Conservation (phyloP, 2,329 filamentous ascomycete species). For the Fusarium torreyae region DNA sequence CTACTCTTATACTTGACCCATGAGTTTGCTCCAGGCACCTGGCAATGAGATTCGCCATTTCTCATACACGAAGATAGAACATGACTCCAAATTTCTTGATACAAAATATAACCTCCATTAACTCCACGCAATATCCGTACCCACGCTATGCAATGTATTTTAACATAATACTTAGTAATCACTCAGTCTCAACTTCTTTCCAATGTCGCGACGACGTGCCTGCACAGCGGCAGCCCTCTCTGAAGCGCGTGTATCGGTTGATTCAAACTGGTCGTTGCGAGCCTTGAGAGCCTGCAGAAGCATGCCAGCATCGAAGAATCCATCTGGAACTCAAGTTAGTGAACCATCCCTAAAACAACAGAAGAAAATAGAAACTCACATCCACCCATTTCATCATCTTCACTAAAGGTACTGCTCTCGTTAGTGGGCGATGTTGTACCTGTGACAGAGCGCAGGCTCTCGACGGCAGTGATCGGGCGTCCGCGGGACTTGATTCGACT, state of each 20-base stretch:
- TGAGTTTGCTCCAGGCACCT: constrained; percentile 2
- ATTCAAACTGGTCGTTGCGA: constrained; percentile 69
- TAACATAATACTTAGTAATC: constrained; percentile 70
- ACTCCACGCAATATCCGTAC: constrained; percentile 37
- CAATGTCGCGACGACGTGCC: constrained; percentile 76
- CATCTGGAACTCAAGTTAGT: constrained; percentile 73
- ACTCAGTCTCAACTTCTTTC: constrained; percentile 79
- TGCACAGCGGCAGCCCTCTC: constrained; percentile 74
- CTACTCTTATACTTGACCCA: neutral
- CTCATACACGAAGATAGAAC: neutral
- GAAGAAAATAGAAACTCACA: constrained; percentile 74
- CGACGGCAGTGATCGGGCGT: constrained; percentile 75
- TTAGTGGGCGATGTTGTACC: constrained; percentile 74
- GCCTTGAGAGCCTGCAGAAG: constrained; percentile 88
- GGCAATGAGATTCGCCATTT: constrained; percentile 2
- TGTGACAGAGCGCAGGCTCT: constrained; percentile 58
- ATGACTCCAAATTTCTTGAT: constrained; percentile 10
- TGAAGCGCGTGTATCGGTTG: constrained; percentile 67
- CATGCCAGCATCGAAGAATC: constrained; percentile 98
- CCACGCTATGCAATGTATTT: constrained; percentile 29
- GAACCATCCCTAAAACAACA: constrained; percentile 1
- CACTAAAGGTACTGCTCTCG: constrained; percentile 80
- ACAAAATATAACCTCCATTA: constrained; percentile 32
- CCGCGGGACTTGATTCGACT: constrained; percentile 79
- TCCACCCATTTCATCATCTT: constrained; percentile 91